Conservation (phyloP, 192 early-diverging fungal genomes). For the Coemansia sp. region DNA sequence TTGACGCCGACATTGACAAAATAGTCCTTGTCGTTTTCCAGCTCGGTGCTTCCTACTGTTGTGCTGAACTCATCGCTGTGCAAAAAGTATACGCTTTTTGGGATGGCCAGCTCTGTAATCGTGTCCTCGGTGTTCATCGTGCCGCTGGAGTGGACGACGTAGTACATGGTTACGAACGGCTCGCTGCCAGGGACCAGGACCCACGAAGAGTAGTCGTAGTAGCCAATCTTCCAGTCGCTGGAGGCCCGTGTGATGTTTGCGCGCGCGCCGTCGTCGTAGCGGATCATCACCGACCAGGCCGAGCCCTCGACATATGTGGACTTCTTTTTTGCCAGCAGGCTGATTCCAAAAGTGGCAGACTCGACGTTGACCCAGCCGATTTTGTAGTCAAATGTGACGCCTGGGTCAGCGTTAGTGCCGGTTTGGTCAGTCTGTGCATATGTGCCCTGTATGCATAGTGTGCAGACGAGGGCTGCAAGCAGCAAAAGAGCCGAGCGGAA, state of each 20-base stretch:
- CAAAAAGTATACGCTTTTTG: neutral
- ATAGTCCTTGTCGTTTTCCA: slow-evolving; percentile 28
- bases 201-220: slow-evolving; percentile 48
- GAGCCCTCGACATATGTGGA: slow-evolving; percentile 15
- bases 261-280: slow-evolving; percentile 24
- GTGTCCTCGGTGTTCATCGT: slow-evolving; percentile 40
- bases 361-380: slow-evolving; percentile 42
- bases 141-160: slow-evolving; percentile 37
- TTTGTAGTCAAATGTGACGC: slow-evolving; percentile 44
- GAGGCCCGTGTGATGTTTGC: slow-evolving; percentile 38
- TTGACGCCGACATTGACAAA: slow-evolving; percentile 31
- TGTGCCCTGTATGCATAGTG: slow-evolving; percentile 4
- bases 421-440: slow-evolving; percentile 1
- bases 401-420: neutral
- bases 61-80: neutral
- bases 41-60: slow-evolving; percentile 4
- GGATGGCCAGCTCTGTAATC: slow-evolving; percentile 27
- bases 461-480: slow-evolving; percentile 4
- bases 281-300: slow-evolving; percentile 41
- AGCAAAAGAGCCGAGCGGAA: slow-evolving; percentile 6
- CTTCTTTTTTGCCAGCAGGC: slow-evolving; percentile 22
- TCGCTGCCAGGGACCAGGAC: slow-evolving; percentile 25
- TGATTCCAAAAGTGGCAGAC: slow-evolving; percentile 40
- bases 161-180: slow-evolving; percentile 27
- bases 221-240: slow-evolving; percentile 36